Conservation (phyloP, 1,284 basidiomycete genomes). For the Ganoderma resinaceum region DNA sequence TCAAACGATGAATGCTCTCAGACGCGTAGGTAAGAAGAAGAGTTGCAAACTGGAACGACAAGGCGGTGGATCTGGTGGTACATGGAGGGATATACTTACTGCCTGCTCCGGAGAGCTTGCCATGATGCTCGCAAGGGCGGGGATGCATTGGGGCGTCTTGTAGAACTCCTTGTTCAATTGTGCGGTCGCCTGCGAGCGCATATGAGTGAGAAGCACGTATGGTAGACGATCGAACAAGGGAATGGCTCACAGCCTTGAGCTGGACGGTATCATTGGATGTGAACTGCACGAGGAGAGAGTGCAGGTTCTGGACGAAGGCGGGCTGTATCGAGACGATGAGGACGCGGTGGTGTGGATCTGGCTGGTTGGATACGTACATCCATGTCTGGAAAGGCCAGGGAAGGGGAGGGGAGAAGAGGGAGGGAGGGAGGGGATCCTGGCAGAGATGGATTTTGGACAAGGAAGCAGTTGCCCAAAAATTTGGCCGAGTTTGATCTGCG, state of each 20-base stretch:
- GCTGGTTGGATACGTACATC: constrained; percentile 33
- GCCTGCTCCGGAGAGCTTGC: constrained; percentile 82
- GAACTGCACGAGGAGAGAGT: constrained; percentile 85
- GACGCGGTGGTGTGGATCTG: not conserved
- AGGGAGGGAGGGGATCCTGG: constrained; percentile 22
- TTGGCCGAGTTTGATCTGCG: constrained; percentile 36
- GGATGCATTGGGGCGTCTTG: constrained; percentile 90
- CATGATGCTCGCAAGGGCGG: constrained; percentile 90
- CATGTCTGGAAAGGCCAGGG: constrained; percentile 33
- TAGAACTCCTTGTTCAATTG: constrained; percentile 92
- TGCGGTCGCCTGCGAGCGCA: constrained; percentile 78
- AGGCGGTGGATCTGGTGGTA: not conserved
- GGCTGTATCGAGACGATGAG: constrained; percentile 49
- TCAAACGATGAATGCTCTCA: constrained; percentile 2
- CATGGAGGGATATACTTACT: constrained; percentile 49
- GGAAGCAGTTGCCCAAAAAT: constrained; percentile 34
- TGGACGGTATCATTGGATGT: constrained; percentile 87
- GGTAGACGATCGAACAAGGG: constrained; percentile 11
- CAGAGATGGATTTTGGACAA: constrained; percentile 20
- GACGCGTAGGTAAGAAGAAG: not conserved
- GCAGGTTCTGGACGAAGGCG: constrained; percentile 78
- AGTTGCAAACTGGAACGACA: constrained; percentile 1
- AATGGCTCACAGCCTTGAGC: constrained; percentile 81
- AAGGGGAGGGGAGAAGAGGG: constrained; percentile 16
- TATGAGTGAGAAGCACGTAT: constrained; percentile 1